Percentiles rank a stretch among this genome's conserved stretches.
phyloP scores from a whole-genome alignment of 2,329 filamentous ascomycete species.

The Metarhizium album region DNA sequence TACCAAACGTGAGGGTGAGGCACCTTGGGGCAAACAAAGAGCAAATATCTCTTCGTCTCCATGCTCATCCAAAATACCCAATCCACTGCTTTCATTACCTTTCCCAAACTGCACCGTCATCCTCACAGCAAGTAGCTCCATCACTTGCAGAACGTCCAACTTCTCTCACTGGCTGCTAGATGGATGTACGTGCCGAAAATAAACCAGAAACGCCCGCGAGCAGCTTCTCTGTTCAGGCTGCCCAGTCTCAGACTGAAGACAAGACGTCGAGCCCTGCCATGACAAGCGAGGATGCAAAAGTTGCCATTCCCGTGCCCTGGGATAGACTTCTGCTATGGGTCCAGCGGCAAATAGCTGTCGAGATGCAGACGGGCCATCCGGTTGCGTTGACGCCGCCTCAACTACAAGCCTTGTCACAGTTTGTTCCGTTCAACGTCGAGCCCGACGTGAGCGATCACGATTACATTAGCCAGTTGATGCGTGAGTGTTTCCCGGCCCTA shows the following conservation, averaged over 20 bases:
- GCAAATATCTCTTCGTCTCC: too few species aligned
- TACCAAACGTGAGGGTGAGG: too few species aligned
- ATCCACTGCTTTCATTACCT: too few species aligned
- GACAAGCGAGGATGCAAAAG: neutral
- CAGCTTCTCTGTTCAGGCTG: too few species aligned
- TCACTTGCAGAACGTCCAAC: neutral
- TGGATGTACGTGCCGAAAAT: neutral
- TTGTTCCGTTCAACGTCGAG: slow-evolving; percentile 23
- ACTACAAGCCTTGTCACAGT: slow-evolving; percentile 27
- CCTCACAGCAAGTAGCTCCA: too few species aligned
- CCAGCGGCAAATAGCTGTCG: slow-evolving; percentile 26
- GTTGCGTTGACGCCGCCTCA: slow-evolving; percentile 28
- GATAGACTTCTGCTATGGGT: slow-evolving; percentile 29
- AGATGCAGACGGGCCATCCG: slow-evolving; percentile 19
- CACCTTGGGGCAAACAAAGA: too few species aligned
- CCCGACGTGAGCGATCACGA: slow-evolving; percentile 16
- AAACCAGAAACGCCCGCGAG: too few species aligned
- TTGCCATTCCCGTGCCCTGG: slow-evolving; percentile 18
- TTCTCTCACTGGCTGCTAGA: neutral
- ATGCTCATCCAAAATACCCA: too few species aligned
- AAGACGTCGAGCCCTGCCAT: neutral
- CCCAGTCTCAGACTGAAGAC: neutral
- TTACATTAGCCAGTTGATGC: slow-evolving; percentile 19
- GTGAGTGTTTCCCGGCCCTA: slow-evolving; percentile 12
- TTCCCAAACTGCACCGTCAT: too few species aligned